Conservation (phyloP, 306 rosid genomes). For the Cercis canadensis region DNA sequence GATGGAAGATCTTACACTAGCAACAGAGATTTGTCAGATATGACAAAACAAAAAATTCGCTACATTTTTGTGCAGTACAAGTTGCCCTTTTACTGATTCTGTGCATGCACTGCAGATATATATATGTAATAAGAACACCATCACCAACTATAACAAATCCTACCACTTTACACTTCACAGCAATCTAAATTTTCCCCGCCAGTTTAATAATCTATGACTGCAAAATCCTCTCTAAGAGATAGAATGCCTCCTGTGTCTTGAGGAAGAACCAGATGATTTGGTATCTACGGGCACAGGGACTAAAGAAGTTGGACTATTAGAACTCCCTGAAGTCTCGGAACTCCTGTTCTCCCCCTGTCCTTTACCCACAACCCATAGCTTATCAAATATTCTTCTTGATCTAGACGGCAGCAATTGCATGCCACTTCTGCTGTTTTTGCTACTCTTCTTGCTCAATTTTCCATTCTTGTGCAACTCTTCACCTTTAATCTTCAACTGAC, state of each 20-base stretch:
- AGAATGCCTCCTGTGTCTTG: conserved; percentile 92
- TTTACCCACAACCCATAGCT: conserved; percentile 77
- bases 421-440: conserved; percentile 87
- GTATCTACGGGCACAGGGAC: conserved; percentile 58
- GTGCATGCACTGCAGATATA: conserved; percentile 38
- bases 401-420: conserved; percentile 80
- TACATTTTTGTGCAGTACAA: conserved; percentile 42
- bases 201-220: no score
- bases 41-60: conserved; percentile 14
- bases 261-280: conserved; percentile 74
- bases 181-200: conserved; percentile 10
- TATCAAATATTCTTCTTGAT: conserved; percentile 89
- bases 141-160: conserved; percentile 45
- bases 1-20: conserved; percentile 29
- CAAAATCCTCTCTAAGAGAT: conserved; percentile 56
- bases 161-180: conserved; percentile 65
- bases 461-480: conserved; percentile 54
- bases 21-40: conserved; percentile 27
- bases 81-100: conserved; percentile 32
- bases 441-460: conserved; percentile 67
- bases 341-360: conserved; percentile 79
- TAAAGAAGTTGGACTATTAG: conserved; percentile 88
- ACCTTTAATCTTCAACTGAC: conserved; percentile 58
- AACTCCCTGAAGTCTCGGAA: conserved; percentile 91
- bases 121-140: neutral